Evolutionary conservation across 768 basidiomycete species (phyloP), one percentile per base, ranked within the genome.

Genomic region (Glaciozyma martinii): DNA sequence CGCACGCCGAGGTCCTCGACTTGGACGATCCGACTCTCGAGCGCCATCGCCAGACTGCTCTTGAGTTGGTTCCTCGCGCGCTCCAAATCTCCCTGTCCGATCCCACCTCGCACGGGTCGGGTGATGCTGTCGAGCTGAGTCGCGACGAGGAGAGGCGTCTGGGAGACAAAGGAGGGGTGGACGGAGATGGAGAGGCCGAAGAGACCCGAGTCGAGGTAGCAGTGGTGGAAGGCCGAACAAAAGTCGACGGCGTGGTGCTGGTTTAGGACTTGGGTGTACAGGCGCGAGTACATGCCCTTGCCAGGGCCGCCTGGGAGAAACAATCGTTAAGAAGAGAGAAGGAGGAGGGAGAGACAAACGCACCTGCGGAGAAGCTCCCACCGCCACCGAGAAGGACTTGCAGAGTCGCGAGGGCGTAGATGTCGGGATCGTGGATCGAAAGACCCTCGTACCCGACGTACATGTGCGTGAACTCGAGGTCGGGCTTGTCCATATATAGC

Each of bases 281-380:
- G 79, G 30, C 94, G 86, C 42, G 92, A 91, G 81, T 95, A 98
- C 94, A 98, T 98, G 72, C 94, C 94, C 79, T 98, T 98, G 21
- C 94, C 94, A 3, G 94, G 94, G 5, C 94, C 94, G 68, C 94
- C 91, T 82, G 71, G 29, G 59, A 53, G 59, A 9, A 40, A 10
- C 42, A 55, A 1, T 19, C 59, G 46, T 49, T 42, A 55, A 42
- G 15, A 5, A 7, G 13, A 43, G 13, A 53, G 37, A 29, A 16
- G 33, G 32, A 18, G 10, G 12, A 42, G 27, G 46, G 60, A 32
- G 25, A 13, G 67, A 79, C 47, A 71, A 85, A 85, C 89, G 37
- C 33, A 66, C 68, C 68, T 21, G 94, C 94, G 43, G 92, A 95
- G 81, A 99, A 99, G 75, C 86, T 89, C 23, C 92, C 92, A 12